These are phyloP conservation scores for Phoma sp. DNA, from an alignment of 2,329 filamentous ascomycete genomes.

Conservation along the genomic window DNA sequence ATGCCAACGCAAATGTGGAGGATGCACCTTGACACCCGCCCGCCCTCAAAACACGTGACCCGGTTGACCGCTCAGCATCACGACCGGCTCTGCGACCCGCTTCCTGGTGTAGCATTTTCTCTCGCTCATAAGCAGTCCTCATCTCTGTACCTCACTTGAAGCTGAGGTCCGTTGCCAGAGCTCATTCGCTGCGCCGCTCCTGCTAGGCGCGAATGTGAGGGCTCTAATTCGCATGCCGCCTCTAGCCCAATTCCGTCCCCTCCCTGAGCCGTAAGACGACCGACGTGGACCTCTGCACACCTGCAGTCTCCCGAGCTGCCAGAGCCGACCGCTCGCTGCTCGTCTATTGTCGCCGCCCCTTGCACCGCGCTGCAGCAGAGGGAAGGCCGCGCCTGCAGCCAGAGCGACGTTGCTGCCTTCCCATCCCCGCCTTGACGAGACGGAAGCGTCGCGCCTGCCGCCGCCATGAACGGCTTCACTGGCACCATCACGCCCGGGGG, in stretches of 20 bases:
- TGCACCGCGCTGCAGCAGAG: conserved; percentile 27
- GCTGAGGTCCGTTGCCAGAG: conserved; percentile 26
- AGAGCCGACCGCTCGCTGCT: conserved; percentile 27
- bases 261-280: conserved; percentile 35
- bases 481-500: conserved; percentile 59
- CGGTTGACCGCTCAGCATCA: conserved; percentile 23
- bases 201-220: conserved; percentile 43
- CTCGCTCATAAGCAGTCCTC: conserved; percentile 22
- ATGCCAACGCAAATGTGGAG: conserved; percentile 16
- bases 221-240: conserved; percentile 44
- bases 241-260: conserved; percentile 45
- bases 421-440: conserved; percentile 16
- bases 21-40: conserved; percentile 20
- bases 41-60: conserved; percentile 25
- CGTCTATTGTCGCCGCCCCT: conserved; percentile 21
- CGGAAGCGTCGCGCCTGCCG: conserved; percentile 18
- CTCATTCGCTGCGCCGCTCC: conserved; percentile 38
- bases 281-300: conserved; percentile 33
- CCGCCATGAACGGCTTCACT: conserved; percentile 59
- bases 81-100: conserved; percentile 28
- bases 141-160: conserved; percentile 18
- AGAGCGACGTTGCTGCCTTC: conserved; percentile 14
- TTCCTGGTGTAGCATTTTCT: conserved; percentile 28
- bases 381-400: conserved; percentile 20
- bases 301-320: conserved; percentile 23